Evolutionary conservation across 2,329 filamentous ascomycete genomes (phyloP), one percentile per base, ranked within the genome.

Genomic region (Talaromyces piceae): DNA sequence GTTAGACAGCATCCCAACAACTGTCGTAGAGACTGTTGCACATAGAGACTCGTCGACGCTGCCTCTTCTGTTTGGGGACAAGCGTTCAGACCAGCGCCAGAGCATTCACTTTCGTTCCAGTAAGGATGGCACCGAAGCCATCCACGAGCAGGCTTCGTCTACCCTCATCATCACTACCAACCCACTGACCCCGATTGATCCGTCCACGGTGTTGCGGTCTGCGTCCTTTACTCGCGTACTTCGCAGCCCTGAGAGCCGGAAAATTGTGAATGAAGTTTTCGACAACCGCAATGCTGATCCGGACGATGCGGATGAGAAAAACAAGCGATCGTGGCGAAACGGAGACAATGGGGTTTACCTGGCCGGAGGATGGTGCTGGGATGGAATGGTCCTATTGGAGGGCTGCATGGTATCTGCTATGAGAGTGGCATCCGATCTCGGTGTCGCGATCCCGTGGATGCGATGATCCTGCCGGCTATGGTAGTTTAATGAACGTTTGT

Each of bases 321-420:
- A 11, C 5, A 25, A 8, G 39, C 12, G 11, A 6, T 13, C n/a
- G 1, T 82, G 79, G 78, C 69, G 62, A 6, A 82, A 79, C 52
- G 79, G 79, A 0, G 67, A 79, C 46, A 70, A 73, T 6, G 71
- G 74, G 37, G 74, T 83, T 0, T 83, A 75, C 72, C 58, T 83
- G 11, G 70, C 73, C 1, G 80, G 80, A 5, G 77, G 78, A 0
- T 83, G 80, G 81, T 83, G 79, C 57, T 83, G 80, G 80, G 80
- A 83, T 61, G 80, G 80, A 2, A 79, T 83, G 79, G 79, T 83
- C 1, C 57, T 83, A 13, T 62, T 83, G 3, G 80, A 83, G 60
- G 81, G 81, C 1, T 84, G 80, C 50, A 68, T 83, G 3, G 71
- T 79, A 2, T 82, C 79, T 6, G 79, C 80, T 1, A 78, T 79